Base-by-base conservation (phyloP, 2,329 filamentous ascomycete genomes). In the Leptographium flavum region DNA sequence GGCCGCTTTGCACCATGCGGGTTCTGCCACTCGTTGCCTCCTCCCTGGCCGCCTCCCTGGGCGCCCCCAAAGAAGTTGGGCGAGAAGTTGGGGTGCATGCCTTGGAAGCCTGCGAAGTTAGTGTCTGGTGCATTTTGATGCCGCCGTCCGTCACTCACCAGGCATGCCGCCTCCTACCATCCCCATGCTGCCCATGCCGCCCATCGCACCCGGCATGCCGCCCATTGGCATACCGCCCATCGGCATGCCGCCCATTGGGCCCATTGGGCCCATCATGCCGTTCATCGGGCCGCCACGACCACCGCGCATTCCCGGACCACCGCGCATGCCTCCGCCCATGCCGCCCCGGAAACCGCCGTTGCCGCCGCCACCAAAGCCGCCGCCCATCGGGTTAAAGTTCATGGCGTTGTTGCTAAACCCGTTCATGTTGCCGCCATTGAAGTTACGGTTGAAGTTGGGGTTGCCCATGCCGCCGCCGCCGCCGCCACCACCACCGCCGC, bases 1-100 rank as follows among this genome's bases (percentile, higher is more conserved):
- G 83, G 81, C 53, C 85, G 72, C 66, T 92, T 92, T 4, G 80
- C 79, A 27, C 83, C 83, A 54, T 90, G 85, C 6, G 85, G 85
- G 56, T 90, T 90, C 69, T 83, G 84, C 62, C 77, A 78, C 45
- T 80, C 79, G 47, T 78, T 64, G 46, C 63, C 63, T 40, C 62
- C 63, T 51, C 72, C 71, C 54, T 69, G 64, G 45, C 63, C 64
- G 40, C 62, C 66, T 35, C 60, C 60, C 31, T 61, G 62, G 36
- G 60, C 62, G 19, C 68, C 68, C 40, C 69, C 67, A 60, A 87
- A 90, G 65, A 87, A 87, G 47, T 71, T 76, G 32, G 80, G 76
- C 57, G 82, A 84, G 63, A 87, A 90, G 56, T 79, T 76, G 45
- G 73, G 71, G 56, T 76, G 76, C 66, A 81, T 79, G 49, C 71